Evolutionary conservation across 345 rosid genomes (phyloP).

Genomic region (Camelina laxa): DNA sequence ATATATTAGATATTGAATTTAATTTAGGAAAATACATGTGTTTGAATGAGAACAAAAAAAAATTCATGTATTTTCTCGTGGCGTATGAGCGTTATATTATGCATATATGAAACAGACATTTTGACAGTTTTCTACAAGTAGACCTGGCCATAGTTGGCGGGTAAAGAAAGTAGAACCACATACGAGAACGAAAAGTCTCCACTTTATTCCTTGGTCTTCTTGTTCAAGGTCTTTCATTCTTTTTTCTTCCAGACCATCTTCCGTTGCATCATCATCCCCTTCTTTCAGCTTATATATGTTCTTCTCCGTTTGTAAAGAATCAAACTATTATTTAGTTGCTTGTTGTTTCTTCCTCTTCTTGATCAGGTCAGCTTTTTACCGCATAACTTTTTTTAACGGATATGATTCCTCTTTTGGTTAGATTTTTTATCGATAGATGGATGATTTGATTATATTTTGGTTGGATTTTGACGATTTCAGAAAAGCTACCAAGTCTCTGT

Average conservation of each 20-base stretch:
- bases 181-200: slow-evolving; percentile 31
- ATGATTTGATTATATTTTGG: not conserved
- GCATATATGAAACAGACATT: slow-evolving; percentile 34
- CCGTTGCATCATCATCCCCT: not conserved
- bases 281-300: not conserved
- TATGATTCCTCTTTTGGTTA: slow-evolving; percentile 4
- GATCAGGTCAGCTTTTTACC: slow-evolving; percentile 32
- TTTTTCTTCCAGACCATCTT: slow-evolving; percentile 16
- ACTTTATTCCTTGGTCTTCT: slow-evolving; percentile 10
- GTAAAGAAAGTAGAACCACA: slow-evolving; percentile 48
- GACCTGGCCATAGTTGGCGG: slow-evolving; percentile 43
- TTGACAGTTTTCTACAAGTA: slow-evolving; percentile 27
- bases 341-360: slow-evolving; percentile 25
- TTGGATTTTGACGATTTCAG: slow-evolving; percentile 33
- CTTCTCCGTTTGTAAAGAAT: not conserved
- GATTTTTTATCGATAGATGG: not conserved
- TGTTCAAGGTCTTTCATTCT: slow-evolving; percentile 34
- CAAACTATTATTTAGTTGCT: not conserved
- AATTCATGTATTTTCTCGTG: slow-evolving; percentile 13
- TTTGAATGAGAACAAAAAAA: not conserved
- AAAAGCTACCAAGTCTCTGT: slow-evolving; percentile 28
- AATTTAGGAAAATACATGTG: not conserved
- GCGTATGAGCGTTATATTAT: slow-evolving; percentile 28
- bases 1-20: not conserved
- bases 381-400: not conserved